Conservation (phyloP, 75 land plant species). For the Ceratopteris richardii region DNA sequence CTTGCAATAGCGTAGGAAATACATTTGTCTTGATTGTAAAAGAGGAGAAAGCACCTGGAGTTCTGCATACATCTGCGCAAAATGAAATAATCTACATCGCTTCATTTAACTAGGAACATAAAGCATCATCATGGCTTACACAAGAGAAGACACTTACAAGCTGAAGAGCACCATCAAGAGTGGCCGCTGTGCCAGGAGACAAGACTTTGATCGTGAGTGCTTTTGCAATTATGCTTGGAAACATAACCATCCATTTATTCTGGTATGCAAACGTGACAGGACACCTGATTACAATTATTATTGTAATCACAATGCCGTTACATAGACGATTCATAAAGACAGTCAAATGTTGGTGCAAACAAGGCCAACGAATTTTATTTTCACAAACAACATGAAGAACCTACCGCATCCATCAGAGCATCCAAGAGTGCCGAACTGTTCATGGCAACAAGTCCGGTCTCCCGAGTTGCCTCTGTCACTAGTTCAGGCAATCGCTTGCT, state of each 20-base stretch:
- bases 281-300: not conserved
- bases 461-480: slow-evolving; percentile 61
- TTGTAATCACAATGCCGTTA: not conserved
- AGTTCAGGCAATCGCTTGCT: slow-evolving; percentile 27
- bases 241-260: slow-evolving; percentile 82
- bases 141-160: slow-evolving; percentile 29
- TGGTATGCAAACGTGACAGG: slow-evolving; percentile 12
- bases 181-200: slow-evolving; percentile 42
- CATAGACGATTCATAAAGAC: not conserved
- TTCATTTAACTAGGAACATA: not conserved
- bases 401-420: slow-evolving; percentile 72
- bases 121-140: not conserved
- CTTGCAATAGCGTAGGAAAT: slow-evolving; percentile 69
- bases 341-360: not conserved
- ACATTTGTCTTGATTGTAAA: slow-evolving; percentile 57
- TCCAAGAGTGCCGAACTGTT: slow-evolving; percentile 62
- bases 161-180: slow-evolving; percentile 49
- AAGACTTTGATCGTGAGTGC: slow-evolving; percentile 61
- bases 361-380: too few relatives aligned
- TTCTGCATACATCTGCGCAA: slow-evolving; percentile 65
- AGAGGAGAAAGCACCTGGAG: slow-evolving; percentile 67
- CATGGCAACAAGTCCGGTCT: slow-evolving; percentile 59
- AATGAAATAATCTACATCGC: not conserved
- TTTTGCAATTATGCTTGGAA: slow-evolving; percentile 59
- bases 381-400: not conserved